Base-by-base conservation (phyloP, 2,329 filamentous ascomycete genomes). In the Trichoderma simmonsii region DNA sequence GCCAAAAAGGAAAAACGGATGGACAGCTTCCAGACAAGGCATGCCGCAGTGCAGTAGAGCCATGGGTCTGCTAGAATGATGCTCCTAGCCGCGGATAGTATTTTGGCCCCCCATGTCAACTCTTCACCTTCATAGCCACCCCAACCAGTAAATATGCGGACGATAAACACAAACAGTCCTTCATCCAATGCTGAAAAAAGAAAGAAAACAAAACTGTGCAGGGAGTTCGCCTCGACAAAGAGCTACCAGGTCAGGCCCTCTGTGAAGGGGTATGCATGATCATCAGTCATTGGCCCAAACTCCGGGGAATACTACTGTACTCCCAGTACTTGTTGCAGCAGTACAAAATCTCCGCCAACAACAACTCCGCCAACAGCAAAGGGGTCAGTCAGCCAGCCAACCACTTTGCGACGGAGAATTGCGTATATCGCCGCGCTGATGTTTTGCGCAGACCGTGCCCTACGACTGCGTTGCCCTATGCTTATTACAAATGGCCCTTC, bases 1-100 rank as follows among this genome's bases (percentile, higher is more conserved):
- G 66, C 56, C 15, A 62, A 34, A 69, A 62, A 62, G 66, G 66
- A 34, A 51, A 69, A 69, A 69, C 65, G 56, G 56, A 51, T 69
- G 43, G n/a, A 3, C 39, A 51, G 32, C 4, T 36, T 32, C 28
- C n/a, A 59, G 28, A 26, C 28, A 15, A 51, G 39, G 28, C 36
- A 36, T 60, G 56, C 28, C 15, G 21, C 26, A 26, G 34, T 59
- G 21, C 26, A 26, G 34, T 59, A 7, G 15, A 24, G 48, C 21
- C 48, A 54, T 54, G 48, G 48, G 48, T 24, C 43, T 51, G 43
- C n/a, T 14, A 21, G 43, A 54, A 24, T 54, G 11, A 11, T 54
- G 48, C 48, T 54, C 48, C 48, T 54, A 12, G 48, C n/a, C 48
- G 48, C 48, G n/a, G 48, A 54, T 54, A 54, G 21, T 24, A 24